phyloP scores from a whole-genome alignment of 768 basidiomycete species.

The Tricholoma hemisulphureum region DNA sequence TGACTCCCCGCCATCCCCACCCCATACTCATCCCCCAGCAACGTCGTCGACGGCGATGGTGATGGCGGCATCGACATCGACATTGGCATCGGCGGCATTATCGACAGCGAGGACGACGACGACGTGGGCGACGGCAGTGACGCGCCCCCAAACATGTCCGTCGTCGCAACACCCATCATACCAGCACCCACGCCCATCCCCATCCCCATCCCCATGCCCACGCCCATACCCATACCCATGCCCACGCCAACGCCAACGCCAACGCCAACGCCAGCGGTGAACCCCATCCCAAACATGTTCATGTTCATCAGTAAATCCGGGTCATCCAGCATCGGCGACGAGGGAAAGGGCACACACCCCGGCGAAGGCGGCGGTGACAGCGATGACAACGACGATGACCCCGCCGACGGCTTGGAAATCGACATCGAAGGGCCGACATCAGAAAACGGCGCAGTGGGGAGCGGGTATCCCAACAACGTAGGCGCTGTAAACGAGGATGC shows the following conservation, averaged over 20 bases:
- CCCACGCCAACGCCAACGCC: not conserved
- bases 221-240: not conserved
- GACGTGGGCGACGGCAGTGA: not conserved
- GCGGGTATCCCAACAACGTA: not conserved
- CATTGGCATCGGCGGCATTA: not conserved
- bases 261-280: slow-evolving; percentile 7
- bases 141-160: not conserved
- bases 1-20: not conserved
- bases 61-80: not conserved
- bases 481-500: not conserved
- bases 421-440: not conserved
- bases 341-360: not conserved
- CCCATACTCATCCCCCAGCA: slow-evolving; percentile 3
- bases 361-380: not conserved
- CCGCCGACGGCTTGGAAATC: not conserved
- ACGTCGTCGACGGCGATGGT: not conserved
- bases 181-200: not conserved
- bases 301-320: not conserved
- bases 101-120: not conserved
- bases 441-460: not conserved
- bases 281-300: slow-evolving; percentile 12
- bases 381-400: not conserved
- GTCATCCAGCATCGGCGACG: not conserved
- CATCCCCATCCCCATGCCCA: not conserved
- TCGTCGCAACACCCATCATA: not conserved